Percentiles rank a stretch among this genome's conserved stretches.
Conservation (phyloP, 2,329 filamentous ascomycete species). For the Aspergillus awamori region DNA sequence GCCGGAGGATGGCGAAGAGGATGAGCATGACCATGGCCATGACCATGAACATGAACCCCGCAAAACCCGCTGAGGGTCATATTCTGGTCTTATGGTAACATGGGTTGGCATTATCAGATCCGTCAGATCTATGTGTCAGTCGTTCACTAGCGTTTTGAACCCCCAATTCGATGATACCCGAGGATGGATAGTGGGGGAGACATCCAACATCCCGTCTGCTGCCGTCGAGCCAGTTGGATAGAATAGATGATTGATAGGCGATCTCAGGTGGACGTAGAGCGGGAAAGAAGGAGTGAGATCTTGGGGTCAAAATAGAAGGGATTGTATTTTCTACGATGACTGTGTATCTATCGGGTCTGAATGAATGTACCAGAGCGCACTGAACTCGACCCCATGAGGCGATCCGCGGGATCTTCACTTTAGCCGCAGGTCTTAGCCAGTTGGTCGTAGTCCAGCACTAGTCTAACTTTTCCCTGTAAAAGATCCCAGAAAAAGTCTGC, state of each 20-base stretch:
- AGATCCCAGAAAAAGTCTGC: neutral
- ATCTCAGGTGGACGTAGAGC: neutral
- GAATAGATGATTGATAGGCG: slow-evolving; percentile 31
- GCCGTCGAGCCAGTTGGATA: neutral
- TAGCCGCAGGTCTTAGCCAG: neutral
- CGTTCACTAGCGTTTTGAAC: neutral
- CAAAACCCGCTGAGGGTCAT: neutral
- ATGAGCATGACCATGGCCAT: neutral
- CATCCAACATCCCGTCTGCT: neutral
- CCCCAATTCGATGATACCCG: neutral
- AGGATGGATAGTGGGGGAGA: neutral
- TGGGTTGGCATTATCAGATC: neutral
- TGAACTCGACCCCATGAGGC: neutral
- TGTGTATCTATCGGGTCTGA: neutral
- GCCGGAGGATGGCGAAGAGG: slow-evolving; percentile 51
- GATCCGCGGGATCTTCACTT: slow-evolving; percentile 1
- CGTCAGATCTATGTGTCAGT: neutral
- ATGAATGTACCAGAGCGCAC: neutral
- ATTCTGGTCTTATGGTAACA: neutral
- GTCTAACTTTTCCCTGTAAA: neutral
- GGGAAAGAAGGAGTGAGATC: neutral
- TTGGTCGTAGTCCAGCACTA: neutral
- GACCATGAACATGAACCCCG: slow-evolving; percentile 15
- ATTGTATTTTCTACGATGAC: neutral
- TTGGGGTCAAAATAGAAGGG: neutral